A percentile compares a stretch with the other conserved stretches of the same genome.
Evolutionary conservation across 2,329 filamentous ascomycete species (phyloP).

Genomic region (Aspergillus sp.): DNA sequence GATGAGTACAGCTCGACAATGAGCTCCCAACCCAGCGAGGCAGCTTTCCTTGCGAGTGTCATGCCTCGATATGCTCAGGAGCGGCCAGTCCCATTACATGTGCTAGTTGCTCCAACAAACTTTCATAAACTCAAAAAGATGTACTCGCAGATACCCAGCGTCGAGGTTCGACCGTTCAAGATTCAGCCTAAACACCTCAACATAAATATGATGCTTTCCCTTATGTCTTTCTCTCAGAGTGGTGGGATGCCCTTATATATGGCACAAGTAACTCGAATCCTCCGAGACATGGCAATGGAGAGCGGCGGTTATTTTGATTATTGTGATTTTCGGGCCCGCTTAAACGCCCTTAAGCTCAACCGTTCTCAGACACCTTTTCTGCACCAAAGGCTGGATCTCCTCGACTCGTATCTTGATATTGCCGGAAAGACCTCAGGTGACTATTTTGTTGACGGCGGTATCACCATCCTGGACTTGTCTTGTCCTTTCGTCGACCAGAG

Average conservation of each 20-base stretch:
- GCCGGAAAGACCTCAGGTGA: conserved; percentile 4
- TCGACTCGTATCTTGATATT: conserved; percentile 63
- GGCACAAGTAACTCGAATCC: conserved; percentile 47
- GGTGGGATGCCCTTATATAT: conserved; percentile 51
- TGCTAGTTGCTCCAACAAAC: conserved; percentile 55
- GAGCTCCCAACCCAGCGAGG: conserved; percentile 51
- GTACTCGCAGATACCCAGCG: conserved; percentile 43
- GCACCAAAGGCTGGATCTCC: conserved; percentile 58
- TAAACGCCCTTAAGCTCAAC: conserved; percentile 44
- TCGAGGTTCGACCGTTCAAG: conserved; percentile 12
- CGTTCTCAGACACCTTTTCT: conserved; percentile 56
- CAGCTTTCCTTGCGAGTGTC: conserved; percentile 53
- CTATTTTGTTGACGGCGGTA: conserved; percentile 14
- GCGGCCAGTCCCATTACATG: conserved; percentile 45
- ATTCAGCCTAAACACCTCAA: conserved; percentile 45
- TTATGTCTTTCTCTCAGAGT: conserved; percentile 53
- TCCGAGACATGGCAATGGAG: conserved; percentile 51
- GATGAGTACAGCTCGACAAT: conserved; percentile 46
- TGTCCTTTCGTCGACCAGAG: conserved; percentile 69
- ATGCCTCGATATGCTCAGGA: conserved; percentile 19
- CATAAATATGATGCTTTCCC: conserved; percentile 52
- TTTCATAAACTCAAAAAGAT: conserved; percentile 40
- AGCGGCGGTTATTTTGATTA: conserved; percentile 49
- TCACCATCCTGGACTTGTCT: conserved; percentile 69
- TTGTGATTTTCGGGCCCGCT: conserved; percentile 38